Evolutionary conservation across 306 rosid species (phyloP).

Genomic region (Mimosa bimucronata): DNA sequence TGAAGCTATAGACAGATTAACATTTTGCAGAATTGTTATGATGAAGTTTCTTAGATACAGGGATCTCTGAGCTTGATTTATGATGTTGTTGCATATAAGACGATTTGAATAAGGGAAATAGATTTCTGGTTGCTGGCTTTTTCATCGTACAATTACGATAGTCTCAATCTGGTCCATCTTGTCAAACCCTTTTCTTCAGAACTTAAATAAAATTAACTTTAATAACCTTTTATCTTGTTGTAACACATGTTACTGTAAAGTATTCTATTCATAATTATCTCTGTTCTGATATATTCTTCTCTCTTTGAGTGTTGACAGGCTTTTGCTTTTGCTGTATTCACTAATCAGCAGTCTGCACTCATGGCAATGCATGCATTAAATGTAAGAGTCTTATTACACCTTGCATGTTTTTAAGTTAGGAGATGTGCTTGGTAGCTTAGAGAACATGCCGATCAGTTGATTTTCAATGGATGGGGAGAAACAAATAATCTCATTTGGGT

Average conservation of each 20-base stretch:
- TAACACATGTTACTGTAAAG: not conserved
- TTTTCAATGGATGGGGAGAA: conserved; percentile 11
- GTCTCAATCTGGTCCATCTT: not conserved
- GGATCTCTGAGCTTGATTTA: not conserved
- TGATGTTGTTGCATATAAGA: not conserved
- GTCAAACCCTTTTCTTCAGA: not conserved
- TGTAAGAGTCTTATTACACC: conserved; percentile 52
- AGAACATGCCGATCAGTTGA: not conserved
- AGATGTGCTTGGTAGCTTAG: conserved; percentile 9
- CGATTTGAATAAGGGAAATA: not conserved
- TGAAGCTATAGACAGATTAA: not conserved
- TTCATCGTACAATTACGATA: not conserved
- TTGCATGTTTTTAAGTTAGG: not conserved
- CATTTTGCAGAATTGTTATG: not conserved
- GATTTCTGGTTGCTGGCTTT: not conserved
- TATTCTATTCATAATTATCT: not conserved
- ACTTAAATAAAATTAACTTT: not conserved
- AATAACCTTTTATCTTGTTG: not conserved
- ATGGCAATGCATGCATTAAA: conserved; percentile 83
- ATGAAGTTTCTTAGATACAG: not conserved
- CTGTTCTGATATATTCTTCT: conserved; percentile 13
- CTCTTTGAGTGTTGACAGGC: conserved; percentile 53
- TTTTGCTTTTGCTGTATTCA: conserved; percentile 91
- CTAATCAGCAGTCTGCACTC: conserved; percentile 80
- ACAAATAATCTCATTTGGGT: conserved; percentile 20